Base-by-base conservation (phyloP, 441 rosid genomes). In the Daphne laureola region DNA sequence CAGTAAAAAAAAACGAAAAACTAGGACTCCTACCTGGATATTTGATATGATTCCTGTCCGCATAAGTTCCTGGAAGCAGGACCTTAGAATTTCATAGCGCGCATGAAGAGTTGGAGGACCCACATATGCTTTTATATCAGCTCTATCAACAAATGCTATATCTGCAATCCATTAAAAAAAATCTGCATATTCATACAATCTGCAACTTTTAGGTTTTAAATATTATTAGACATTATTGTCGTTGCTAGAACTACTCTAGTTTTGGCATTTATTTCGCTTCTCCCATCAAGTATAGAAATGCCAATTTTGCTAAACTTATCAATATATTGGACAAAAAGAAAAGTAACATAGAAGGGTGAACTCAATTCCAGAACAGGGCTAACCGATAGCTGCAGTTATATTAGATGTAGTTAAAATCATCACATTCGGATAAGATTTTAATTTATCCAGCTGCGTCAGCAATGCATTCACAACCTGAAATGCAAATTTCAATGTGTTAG, bases 361-460 rank as follows among this genome's bases (percentile, higher is more conserved):
- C 38, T 31, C 11, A 11, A 31, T 31, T 31, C 11, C 38, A 51
- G 47, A 51, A 16, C 59, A 40, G 57, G 47, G 60, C 84, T 77
- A 75, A 92, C 98, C 98, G 60, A 92, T 92, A 61, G 97, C 98
- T 60, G 97, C 82, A 42, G 98, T 92, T 65, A 92, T 89, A 67
- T 92, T 92, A 40, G 97, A 92, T 54, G 98, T 89, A 51, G 98
- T 87, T 63, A 92, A 73, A 64, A 92, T 78, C 47, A 92, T 78
- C 60, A 92, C 96, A 66, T 92, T 89, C n/a, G 97, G 90, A 11
- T 95, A 79, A 55, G 94, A 78, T 76, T 87, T 92, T 72, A 92
- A 45, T 67, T 84, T 92, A 81, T 89, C 97, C 87, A 92, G 80
- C 81, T 89, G 98, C 46, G 98, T 89, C 36, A 92, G 78, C 54